Evolutionary conservation across 768 basidiomycete species (phyloP).

Genomic region (Leucocoprinus birnbaumii): DNA sequence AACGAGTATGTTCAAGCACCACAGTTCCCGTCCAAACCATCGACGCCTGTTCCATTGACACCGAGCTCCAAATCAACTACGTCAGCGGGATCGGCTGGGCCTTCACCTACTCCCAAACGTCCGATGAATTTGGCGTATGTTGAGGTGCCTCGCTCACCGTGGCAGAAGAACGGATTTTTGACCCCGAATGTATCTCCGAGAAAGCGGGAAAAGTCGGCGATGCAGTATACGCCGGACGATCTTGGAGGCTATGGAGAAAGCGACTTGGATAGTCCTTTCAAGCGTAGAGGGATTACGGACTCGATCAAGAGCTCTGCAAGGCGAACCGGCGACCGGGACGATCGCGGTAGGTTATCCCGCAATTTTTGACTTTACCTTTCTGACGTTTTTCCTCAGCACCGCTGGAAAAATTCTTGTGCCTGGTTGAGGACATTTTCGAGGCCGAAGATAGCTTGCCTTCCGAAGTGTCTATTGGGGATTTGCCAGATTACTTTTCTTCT

Average conservation of each 20-base stretch:
- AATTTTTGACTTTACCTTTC: not conserved
- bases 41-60: conserved; percentile 22
- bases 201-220: conserved; percentile 27
- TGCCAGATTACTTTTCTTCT: conserved; percentile 67
- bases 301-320: conserved; percentile 48
- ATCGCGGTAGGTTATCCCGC: conserved; percentile 49
- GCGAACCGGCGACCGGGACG: conserved; percentile 73
- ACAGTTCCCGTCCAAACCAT: conserved; percentile 15
- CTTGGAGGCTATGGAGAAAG: conserved; percentile 59
- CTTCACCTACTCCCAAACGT: conserved; percentile 31
- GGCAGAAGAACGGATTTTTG: conserved; percentile 25
- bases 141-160: conserved; percentile 41
- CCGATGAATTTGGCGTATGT: conserved; percentile 42
- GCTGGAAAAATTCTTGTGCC: conserved; percentile 69
- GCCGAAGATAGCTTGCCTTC: conserved; percentile 60
- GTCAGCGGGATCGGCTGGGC: conserved; percentile 12
- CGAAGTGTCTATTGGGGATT: conserved; percentile 62
- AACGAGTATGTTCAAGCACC: conserved; percentile 12
- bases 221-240: conserved; percentile 36
- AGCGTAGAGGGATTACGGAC: conserved; percentile 24
- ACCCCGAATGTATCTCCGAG: conserved; percentile 14
- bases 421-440: conserved; percentile 86
- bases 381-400: conserved; percentile 40
- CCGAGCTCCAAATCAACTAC: conserved; percentile 27
- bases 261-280: conserved; percentile 29